These are phyloP conservation scores for Fusarium sarcochroum DNA, from an alignment of 2,329 filamentous ascomycete species.

Conservation along the genomic window DNA sequence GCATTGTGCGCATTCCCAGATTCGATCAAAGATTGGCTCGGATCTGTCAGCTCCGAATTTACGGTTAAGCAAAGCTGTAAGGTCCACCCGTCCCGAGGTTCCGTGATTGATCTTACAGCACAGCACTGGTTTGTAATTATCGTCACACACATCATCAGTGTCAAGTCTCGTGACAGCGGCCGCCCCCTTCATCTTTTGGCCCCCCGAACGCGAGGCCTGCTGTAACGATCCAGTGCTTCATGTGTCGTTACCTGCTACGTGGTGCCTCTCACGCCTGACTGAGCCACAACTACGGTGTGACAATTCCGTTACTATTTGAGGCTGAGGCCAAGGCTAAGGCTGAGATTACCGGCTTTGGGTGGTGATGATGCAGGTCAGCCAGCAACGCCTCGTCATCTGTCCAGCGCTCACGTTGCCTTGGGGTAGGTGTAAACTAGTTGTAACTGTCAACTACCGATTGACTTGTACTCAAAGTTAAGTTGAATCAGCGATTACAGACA, in stretches of 20 bases:
- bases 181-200: constrained; percentile 4
- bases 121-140: not conserved
- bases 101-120: constrained; percentile 1
- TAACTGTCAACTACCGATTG: constrained; percentile 6
- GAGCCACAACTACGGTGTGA: constrained; percentile 11
- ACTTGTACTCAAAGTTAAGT: not conserved
- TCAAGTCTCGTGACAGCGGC: constrained; percentile 25
- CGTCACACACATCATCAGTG: not conserved
- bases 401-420: constrained; percentile 23
- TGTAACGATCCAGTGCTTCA: constrained; percentile 24
- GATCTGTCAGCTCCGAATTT: constrained; percentile 18
- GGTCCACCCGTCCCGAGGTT: constrained; percentile 5
- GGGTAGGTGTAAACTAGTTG: constrained; percentile 18
- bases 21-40: constrained; percentile 32
- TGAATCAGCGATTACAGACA: not conserved
- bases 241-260: constrained; percentile 22
- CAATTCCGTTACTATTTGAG: constrained; percentile 15
- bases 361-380: constrained; percentile 27
- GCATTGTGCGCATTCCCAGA: constrained; percentile 2
- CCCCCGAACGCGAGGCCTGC: constrained; percentile 3
- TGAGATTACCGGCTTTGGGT: constrained; percentile 8
- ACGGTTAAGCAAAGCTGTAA: constrained; percentile 4
- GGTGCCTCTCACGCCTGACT: not conserved
- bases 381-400: constrained; percentile 39
- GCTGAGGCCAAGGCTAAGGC: constrained; percentile 18